Percentiles rank a stretch among this genome's conserved stretches.
Conservation (phyloP, 1,284 basidiomycete genomes). For the Trametes hirsuta region DNA sequence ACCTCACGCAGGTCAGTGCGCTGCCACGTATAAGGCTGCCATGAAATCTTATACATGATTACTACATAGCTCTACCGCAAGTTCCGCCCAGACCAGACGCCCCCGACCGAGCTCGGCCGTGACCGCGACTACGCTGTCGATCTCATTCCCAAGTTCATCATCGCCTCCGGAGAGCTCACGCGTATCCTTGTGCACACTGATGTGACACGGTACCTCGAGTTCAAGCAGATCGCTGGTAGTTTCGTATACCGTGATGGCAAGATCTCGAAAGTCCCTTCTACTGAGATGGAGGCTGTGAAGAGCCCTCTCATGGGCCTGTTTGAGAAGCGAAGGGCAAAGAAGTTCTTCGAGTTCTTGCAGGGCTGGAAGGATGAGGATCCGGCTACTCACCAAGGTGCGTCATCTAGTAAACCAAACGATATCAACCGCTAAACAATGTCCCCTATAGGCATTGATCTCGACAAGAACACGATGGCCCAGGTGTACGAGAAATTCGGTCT, state of each 20-base stretch:
- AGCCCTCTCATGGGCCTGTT: slow-evolving; percentile 98
- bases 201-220: slow-evolving; percentile 98
- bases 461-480: slow-evolving; percentile 87
- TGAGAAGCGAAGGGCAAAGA: slow-evolving; percentile 97
- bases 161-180: slow-evolving; percentile 97
- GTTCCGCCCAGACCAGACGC: slow-evolving; percentile 79
- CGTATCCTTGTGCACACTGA: slow-evolving; percentile 99
- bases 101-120: slow-evolving; percentile 83
- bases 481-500: slow-evolving; percentile 98
- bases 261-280: slow-evolving; percentile 98
- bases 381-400: slow-evolving; percentile 89
- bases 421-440: neutral
- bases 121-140: slow-evolving; percentile 97
- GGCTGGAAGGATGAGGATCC: slow-evolving; percentile 95
- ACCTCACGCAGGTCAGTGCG: slow-evolving; percentile 86
- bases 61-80: slow-evolving; percentile 87
- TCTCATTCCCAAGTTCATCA: slow-evolving; percentile 96
- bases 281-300: slow-evolving; percentile 96
- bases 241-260: slow-evolving; percentile 97
- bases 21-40: neutral
- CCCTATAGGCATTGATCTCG: slow-evolving; percentile 78
- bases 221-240: slow-evolving; percentile 99
- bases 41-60: slow-evolving; percentile 16
- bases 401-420: neutral
- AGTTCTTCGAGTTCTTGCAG: slow-evolving; percentile 98